phyloP scores from a whole-genome alignment of 2,329 filamentous ascomycete species.

The Nakataea oryzae region DNA sequence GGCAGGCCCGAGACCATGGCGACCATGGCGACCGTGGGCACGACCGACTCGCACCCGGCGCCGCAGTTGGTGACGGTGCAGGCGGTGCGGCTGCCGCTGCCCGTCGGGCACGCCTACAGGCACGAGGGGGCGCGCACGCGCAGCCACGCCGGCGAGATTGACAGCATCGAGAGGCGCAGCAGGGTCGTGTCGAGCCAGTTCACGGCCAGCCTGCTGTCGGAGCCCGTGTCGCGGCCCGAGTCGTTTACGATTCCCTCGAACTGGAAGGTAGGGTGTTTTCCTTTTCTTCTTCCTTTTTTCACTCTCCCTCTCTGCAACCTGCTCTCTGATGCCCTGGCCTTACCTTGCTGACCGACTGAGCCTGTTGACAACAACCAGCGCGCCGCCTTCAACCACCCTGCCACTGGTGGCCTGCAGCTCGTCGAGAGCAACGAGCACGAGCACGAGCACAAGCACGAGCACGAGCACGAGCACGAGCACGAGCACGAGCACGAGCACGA shows the following conservation, averaged over 20 bases:
- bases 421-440: neutral
- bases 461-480: too few relatives aligned
- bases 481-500: neutral
- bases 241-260: neutral
- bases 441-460: neutral
- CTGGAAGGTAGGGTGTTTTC: neutral
- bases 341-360: neutral
- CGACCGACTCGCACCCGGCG: neutral
- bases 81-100: neutral
- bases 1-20: too few relatives aligned
- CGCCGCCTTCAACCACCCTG: neutral
- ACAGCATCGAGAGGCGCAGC: neutral
- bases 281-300: neutral
- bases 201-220: neutral
- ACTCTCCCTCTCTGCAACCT: neutral
- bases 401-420: neutral
- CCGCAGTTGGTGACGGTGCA: neutral
- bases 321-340: neutral
- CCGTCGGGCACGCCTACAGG: neutral
- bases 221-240: neutral
- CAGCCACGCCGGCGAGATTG: neutral
- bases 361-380: neutral
- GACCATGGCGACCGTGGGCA: neutral
- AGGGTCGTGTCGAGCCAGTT: neutral
- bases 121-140: neutral